Evolutionary conservation across 2,329 filamentous ascomycete species (phyloP).

Genomic region (Sarocladium kiliense): DNA sequence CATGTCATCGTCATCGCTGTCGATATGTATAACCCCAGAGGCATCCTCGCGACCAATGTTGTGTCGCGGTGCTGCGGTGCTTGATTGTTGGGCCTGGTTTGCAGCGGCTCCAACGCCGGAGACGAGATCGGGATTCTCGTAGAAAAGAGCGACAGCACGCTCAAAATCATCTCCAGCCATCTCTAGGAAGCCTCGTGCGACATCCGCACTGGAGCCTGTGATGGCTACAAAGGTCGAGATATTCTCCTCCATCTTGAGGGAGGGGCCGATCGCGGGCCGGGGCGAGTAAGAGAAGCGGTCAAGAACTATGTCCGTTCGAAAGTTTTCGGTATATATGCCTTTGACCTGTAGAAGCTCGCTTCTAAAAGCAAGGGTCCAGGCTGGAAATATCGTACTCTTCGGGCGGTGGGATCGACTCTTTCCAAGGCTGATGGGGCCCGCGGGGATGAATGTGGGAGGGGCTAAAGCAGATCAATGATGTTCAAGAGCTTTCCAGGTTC

Average conservation of each 20-base stretch:
- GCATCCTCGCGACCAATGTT: conserved; percentile 28
- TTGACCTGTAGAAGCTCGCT: not conserved
- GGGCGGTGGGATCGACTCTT: too few species aligned
- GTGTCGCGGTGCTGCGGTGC: conserved; percentile 9
- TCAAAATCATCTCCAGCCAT: conserved; percentile 80
- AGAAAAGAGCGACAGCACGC: conserved; percentile 85
- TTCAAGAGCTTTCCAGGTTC: not conserved
- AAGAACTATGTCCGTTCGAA: not conserved
- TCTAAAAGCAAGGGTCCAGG: too few species aligned
- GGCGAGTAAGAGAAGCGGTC: not conserved
- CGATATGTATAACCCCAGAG: conserved; percentile 59
- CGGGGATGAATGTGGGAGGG: not conserved
- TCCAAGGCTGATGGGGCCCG: not conserved
- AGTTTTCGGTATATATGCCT: not conserved
- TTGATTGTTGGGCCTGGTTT: conserved; percentile 18
- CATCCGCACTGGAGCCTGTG: conserved; percentile 67
- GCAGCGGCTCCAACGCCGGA: conserved; percentile 25
- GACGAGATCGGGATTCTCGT: conserved; percentile 75
- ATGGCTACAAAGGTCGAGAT: conserved; percentile 76
- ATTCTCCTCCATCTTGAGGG: conserved; percentile 60
- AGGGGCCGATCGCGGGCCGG: not conserved
- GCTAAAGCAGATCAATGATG: not conserved
- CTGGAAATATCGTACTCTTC: too few species aligned
- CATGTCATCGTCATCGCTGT: conserved; percentile 57
- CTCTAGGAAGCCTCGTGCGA: conserved; percentile 77